These are phyloP conservation scores for Kwoniella dendrophila DNA, from an alignment of 768 basidiomycete species.

Conservation along the genomic window DNA sequence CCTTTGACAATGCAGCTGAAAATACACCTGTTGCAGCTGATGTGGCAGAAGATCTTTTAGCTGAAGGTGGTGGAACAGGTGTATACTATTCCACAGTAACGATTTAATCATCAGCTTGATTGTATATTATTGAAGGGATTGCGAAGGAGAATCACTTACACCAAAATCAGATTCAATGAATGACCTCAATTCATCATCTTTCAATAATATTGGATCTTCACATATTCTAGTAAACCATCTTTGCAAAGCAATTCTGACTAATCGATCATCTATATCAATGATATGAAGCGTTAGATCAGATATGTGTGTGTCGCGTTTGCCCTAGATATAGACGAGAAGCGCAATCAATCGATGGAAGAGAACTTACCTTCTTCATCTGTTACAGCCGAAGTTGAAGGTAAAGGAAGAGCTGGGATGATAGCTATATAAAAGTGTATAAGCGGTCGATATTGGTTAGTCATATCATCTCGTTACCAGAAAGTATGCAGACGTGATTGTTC, in stretches of 20 bases:
- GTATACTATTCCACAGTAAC: slow-evolving; percentile 51
- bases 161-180: slow-evolving; percentile 99
- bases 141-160: slow-evolving; percentile 52
- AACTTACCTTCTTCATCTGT: slow-evolving; percentile 81
- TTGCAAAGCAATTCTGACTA: slow-evolving; percentile 92
- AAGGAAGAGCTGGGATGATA: slow-evolving; percentile 89
- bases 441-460: too few species aligned
- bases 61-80: slow-evolving; percentile 45
- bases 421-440: slow-evolving; percentile 52
- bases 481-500: background rate
- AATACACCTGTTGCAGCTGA: slow-evolving; percentile 44
- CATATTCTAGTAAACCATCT: slow-evolving; percentile 91
- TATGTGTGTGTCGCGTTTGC: background rate
- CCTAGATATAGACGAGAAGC: background rate
- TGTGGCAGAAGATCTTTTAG: slow-evolving; percentile 31
- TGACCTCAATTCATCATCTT: slow-evolving; percentile 89
- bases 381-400: slow-evolving; percentile 94
- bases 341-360: background rate
- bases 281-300: background rate
- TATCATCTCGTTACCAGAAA: background rate
- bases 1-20: slow-evolving; percentile 48
- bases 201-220: slow-evolving; percentile 82
- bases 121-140: background rate
- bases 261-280: slow-evolving; percentile 71
- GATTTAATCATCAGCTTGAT: background rate